Evolutionary conservation across 139 green algal species (phyloP), one percentile per base, ranked within the genome.

Genomic region (Trebouxia sp.): DNA sequence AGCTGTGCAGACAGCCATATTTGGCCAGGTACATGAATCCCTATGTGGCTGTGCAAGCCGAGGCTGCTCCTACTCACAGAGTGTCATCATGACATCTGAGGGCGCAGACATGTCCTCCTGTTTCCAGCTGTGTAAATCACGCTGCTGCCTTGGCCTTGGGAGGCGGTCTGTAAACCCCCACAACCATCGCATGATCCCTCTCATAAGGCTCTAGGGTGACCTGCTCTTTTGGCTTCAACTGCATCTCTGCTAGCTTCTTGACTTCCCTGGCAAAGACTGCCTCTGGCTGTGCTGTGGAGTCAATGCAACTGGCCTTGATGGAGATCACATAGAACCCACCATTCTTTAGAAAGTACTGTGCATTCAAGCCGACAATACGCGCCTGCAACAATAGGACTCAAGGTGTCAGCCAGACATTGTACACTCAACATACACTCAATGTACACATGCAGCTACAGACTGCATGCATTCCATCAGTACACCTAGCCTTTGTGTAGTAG

Each of bases 261-360:
- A 99, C 94, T 87, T 99, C 96, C 30, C 93, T 89, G 3, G 96
- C 96, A 90, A 99, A 99, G 55, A 99, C 96, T 10, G 95, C 95
- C 89, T 99, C 97, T 14, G 97, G 95, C 12, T 92, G 88, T 5
- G 97, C 97, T 8, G 97, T 99, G 67, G 93, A 98, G 87, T 99
- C 97, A 81, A 99, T 99, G 89, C 97, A 99, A 83, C 90, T 96
- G 39, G 97, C 95, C 88, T 99, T 99, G 87, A 99, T 98, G 80
- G 92, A 98, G 87, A 99, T 99, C 58, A 99, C 96, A 83, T 98
- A 99, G 92, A 97, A 85, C 81, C 97, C 97, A 41, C 91, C 92
- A 76, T 97, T 98, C 82, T 98, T 98, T 4, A 99, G 83, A 87
- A 99, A 99, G 86, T 98, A 96, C 83, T 98, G 92, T 10, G 94